Conservation (phyloP, 2,329 filamentous ascomycete genomes). For the Fusarium camptoceras region DNA sequence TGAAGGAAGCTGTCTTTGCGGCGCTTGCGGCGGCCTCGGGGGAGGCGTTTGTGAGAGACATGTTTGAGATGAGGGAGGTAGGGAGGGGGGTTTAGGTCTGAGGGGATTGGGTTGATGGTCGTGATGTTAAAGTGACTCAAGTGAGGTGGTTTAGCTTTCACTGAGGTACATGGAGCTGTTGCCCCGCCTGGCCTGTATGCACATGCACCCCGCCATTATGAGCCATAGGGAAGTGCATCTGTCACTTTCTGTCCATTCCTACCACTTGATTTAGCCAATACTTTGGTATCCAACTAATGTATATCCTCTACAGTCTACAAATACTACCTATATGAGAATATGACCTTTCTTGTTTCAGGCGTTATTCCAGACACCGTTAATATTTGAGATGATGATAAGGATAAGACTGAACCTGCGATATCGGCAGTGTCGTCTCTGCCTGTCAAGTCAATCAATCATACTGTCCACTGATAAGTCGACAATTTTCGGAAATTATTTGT, state of each 20-base stretch:
- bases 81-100: too few species aligned
- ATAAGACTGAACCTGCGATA: conserved; percentile 13
- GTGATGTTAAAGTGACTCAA: conserved; percentile 31
- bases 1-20: conserved; percentile 84
- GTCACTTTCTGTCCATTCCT: neutral
- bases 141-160: conserved; percentile 7
- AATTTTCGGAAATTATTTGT: neutral
- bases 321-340: neutral
- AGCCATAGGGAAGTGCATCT: neutral
- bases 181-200: conserved; percentile 35
- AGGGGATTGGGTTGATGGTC: neutral
- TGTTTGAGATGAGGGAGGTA: conserved; percentile 51
- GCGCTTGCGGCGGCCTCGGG: conserved; percentile 80
- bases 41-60: conserved; percentile 91
- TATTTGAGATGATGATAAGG: neutral
- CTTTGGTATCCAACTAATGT: neutral
- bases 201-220: conserved; percentile 43
- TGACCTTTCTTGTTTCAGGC: accelerated
- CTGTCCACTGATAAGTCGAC: neutral
- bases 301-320: neutral
- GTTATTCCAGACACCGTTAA: neutral
- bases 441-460: neutral
- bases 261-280: neutral
- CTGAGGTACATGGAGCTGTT: neutral
- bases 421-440: neutral